A percentile compares a stretch with the other conserved stretches of the same genome.
Evolutionary conservation across 768 basidiomycete species (phyloP).

Genomic region (Fistulinella prunicolor): DNA sequence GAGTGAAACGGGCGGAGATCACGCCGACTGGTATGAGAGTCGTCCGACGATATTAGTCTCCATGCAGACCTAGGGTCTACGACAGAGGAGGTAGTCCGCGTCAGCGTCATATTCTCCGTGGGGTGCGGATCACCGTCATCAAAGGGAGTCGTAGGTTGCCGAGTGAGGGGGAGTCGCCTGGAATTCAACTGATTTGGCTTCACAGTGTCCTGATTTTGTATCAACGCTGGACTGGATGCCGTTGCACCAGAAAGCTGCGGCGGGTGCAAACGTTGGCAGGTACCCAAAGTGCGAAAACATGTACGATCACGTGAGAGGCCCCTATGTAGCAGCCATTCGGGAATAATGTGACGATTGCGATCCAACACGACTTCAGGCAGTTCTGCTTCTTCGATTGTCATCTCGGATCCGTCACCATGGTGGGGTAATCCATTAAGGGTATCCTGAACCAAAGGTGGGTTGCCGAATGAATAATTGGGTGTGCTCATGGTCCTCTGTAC

Average conservation of each 20-base stretch:
- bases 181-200: conserved; percentile 5
- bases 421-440: conserved; percentile 14
- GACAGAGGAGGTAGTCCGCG: conserved; percentile 26
- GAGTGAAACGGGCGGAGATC: conserved; percentile 41
- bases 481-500: conserved; percentile 30
- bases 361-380: conserved; percentile 93
- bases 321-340: conserved; percentile 79
- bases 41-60: conserved; percentile 24
- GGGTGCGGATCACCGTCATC: conserved; percentile 46
- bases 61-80: conserved; percentile 22
- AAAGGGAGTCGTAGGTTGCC: conserved; percentile 36
- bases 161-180: conserved; percentile 43
- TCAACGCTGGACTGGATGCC: conserved; percentile 72
- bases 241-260: conserved; percentile 49
- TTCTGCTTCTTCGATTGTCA: conserved; percentile 64
- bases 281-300: conserved; percentile 40
- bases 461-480: conserved; percentile 9
- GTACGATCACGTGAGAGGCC: conserved; percentile 46
- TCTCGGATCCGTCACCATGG: conserved; percentile 41
- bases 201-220: conserved; percentile 29
- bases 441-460: conserved; percentile 1
- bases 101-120: conserved; percentile 33
- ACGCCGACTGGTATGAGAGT: conserved; percentile 24
- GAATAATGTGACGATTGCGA: conserved; percentile 93
- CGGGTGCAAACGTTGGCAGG: conserved; percentile 37